Percentiles rank a stretch among this genome's conserved stretches.
These are phyloP conservation scores for Aureobasidium sp. DNA, from an alignment of 2,329 filamentous ascomycete species.

Conservation along the genomic window DNA sequence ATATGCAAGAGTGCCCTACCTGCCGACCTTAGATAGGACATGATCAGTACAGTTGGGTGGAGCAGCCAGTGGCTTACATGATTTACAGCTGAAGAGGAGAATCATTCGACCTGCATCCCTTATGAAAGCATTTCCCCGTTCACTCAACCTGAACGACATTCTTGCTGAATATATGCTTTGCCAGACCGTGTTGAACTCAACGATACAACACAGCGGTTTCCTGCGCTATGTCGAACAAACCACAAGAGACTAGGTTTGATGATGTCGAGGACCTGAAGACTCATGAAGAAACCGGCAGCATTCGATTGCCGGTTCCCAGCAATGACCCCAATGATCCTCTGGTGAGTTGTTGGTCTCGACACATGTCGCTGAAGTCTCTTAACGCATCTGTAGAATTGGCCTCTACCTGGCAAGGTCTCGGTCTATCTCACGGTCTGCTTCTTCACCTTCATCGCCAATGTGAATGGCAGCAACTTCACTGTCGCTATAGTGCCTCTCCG, in stretches of 20 bases:
- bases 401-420: conserved; percentile 11
- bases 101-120: not conserved
- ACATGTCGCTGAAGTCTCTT: not conserved
- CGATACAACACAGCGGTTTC: not conserved
- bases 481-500: conserved; percentile 27
- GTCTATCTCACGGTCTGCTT: conserved; percentile 30
- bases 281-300: not conserved
- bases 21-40: not conserved
- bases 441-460: conserved; percentile 32
- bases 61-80: not conserved
- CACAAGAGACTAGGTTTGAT: not conserved
- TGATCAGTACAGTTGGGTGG: not conserved
- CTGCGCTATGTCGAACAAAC: not conserved
- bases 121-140: not conserved
- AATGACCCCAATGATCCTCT: conserved; percentile 19
- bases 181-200: too few species aligned
- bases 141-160: not conserved
- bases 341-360: not conserved
- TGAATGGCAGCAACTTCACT: conserved; percentile 31
- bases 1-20: not conserved
- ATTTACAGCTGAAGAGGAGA: not conserved
- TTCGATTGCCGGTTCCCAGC: not conserved
- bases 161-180: too few species aligned
- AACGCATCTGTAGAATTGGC: conserved; percentile 14
- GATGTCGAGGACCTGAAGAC: not conserved